Percentiles rank a stretch among this genome's conserved stretches.
Conservation (phyloP, 208 protist species). For the Leishmania aethiopica region DNA sequence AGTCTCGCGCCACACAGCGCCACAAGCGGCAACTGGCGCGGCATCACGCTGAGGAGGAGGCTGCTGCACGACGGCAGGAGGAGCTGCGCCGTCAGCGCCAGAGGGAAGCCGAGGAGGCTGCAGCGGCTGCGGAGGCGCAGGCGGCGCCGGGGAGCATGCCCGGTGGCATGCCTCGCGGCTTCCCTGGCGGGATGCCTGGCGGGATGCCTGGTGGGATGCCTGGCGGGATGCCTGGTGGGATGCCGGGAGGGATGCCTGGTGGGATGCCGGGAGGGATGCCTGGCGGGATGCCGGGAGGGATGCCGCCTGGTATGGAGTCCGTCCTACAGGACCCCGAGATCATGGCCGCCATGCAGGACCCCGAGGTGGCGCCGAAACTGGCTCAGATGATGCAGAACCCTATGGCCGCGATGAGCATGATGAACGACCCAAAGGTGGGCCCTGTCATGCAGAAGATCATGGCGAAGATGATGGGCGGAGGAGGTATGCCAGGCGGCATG, state of each 20-base stretch:
- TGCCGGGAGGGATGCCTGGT: slow-evolving; percentile 44
- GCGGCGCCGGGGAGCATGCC: slow-evolving; percentile 39
- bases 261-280: slow-evolving; percentile 53
- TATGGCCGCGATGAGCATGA: slow-evolving; percentile 61
- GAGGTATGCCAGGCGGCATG: slow-evolving; percentile 40
- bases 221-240: slow-evolving; percentile 49
- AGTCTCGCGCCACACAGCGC: slow-evolving; percentile 38
- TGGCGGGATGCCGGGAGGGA: slow-evolving; percentile 48
- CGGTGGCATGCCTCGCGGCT: slow-evolving; percentile 51
- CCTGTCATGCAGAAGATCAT: slow-evolving; percentile 81
- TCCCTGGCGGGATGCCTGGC: slow-evolving; percentile 43
- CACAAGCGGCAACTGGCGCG: slow-evolving; percentile 38
- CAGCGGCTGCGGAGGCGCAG: slow-evolving; percentile 26
- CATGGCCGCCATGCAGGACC: slow-evolving; percentile 69
- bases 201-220: slow-evolving; percentile 44
- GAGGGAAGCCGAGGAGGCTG: slow-evolving; percentile 34
- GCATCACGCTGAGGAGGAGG: slow-evolving; percentile 52
- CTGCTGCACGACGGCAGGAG: slow-evolving; percentile 30
- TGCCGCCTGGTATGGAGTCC: slow-evolving; percentile 34
- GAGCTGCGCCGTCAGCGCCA: slow-evolving; percentile 53
- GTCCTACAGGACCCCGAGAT: slow-evolving; percentile 67
- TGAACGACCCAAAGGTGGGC: slow-evolving; percentile 78
- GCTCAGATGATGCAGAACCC: slow-evolving; percentile 68
- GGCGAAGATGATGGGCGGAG: slow-evolving; percentile 70
- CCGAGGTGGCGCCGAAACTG: slow-evolving; percentile 70